Conservation (phyloP, 75 land plant genomes). For the Sequoia sempervirens region DNA sequence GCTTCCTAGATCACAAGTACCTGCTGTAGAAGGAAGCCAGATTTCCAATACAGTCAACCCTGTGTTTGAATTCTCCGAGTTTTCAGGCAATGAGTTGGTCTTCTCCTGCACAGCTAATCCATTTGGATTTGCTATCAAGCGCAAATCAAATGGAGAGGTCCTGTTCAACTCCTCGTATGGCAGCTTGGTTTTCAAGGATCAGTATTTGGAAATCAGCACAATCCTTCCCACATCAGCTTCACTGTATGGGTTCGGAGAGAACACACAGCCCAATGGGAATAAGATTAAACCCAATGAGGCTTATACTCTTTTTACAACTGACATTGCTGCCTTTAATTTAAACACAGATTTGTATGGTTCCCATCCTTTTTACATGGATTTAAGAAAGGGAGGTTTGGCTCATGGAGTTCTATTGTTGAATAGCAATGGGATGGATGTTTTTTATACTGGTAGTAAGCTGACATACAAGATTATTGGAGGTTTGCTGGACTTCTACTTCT, state of each 20-base stretch:
- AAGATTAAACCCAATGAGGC: too few species aligned
- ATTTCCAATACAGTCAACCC: not conserved
- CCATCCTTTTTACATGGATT: constrained; percentile 8
- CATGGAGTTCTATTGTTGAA: constrained; percentile 85
- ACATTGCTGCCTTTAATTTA: constrained; percentile 42
- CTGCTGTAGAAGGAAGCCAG: constrained; percentile 16
- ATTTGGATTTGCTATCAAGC: constrained; percentile 61
- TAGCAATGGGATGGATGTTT: constrained; percentile 93
- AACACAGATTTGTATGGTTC: constrained; percentile 74
- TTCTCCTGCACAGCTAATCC: constrained; percentile 61
- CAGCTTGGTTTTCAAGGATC: constrained; percentile 81
- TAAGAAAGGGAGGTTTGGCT: constrained; percentile 27
- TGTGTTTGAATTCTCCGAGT: constrained; percentile 9
- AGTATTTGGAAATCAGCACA: constrained; percentile 80
- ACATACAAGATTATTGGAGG: constrained; percentile 87
- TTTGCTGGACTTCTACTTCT: constrained; percentile 88
- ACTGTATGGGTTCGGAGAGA: constrained; percentile 43
- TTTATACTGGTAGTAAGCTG: constrained; percentile 54
- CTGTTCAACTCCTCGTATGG: constrained; percentile 58
- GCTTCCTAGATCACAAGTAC: constrained; percentile 38
- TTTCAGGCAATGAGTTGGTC: constrained; percentile 41
- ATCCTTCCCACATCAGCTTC: constrained; percentile 48
- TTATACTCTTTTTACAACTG: constrained; percentile 33
- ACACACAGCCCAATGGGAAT: too few species aligned
- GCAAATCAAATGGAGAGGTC: constrained; percentile 51